These are phyloP conservation scores for Grammothele lineata DNA, from an alignment of 768 basidiomycete genomes.

Conservation along the genomic window DNA sequence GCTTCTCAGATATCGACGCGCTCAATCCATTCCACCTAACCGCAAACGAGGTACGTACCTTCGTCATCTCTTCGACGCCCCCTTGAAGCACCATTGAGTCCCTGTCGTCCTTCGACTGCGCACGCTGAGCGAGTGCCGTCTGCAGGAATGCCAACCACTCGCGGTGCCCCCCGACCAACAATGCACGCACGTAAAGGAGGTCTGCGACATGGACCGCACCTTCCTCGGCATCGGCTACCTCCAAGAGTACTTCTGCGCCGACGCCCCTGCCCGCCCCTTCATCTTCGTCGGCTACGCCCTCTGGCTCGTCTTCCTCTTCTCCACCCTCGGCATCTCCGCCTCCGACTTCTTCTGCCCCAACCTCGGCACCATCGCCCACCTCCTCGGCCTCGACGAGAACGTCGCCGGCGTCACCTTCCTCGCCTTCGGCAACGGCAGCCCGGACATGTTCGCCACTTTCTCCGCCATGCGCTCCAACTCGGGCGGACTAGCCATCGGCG, in stretches of 20 bases:
- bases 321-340: conserved; percentile 90
- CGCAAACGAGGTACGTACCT: conserved; percentile 1
- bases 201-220: conserved; percentile 58
- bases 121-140: too few species aligned
- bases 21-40: not conserved
- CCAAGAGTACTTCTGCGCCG: conserved; percentile 65
- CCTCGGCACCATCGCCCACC: conserved; percentile 80
- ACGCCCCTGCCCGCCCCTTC: conserved; percentile 48
- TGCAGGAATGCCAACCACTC: conserved; percentile 61
- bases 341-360: conserved; percentile 99
- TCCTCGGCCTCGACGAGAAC: conserved; percentile 86
- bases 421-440: conserved; percentile 96
- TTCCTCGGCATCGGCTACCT: conserved; percentile 71
- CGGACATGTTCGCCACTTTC: conserved; percentile 95
- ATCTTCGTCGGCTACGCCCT: conserved; percentile 60
- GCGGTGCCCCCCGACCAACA: conserved; percentile 49
- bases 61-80: too few species aligned
- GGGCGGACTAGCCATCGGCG: conserved; percentile 89
- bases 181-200: conserved; percentile 56
- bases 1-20: not conserved
- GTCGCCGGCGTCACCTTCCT: conserved; percentile 96
- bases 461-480: conserved; percentile 84
- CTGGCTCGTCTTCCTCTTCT: conserved; percentile 92
- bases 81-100: too few species aligned
- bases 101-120: too few species aligned